Percentiles rank a stretch among this genome's conserved stretches.
Evolutionary conservation across 176 grass and related monocot genomes (phyloP).

Genomic region (Cymbopogon citratus): DNA sequence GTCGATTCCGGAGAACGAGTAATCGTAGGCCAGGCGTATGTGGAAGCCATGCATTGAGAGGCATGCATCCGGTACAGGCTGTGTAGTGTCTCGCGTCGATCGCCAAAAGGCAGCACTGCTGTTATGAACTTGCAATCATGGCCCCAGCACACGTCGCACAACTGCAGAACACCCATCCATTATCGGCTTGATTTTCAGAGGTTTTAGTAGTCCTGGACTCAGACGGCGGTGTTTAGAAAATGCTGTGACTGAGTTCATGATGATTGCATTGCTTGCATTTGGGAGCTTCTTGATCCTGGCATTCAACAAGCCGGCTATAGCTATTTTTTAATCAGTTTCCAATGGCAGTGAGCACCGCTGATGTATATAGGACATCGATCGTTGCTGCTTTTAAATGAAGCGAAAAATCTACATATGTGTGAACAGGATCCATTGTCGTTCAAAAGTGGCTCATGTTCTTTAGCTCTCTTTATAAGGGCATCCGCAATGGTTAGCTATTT

Average conservation of each 20-base stretch:
- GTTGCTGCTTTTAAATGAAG: background rate
- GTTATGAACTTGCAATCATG: constrained; percentile 34
- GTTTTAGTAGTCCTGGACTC: background rate
- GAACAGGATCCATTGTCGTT: background rate
- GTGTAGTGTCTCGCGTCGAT: no score
- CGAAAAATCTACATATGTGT: background rate
- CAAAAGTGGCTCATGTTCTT: background rate
- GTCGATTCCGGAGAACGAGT: no score
- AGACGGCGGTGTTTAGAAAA: background rate
- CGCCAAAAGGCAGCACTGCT: no score
- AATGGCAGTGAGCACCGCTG: background rate
- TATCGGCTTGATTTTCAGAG: background rate
- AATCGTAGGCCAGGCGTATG: no score
- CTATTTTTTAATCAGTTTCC: background rate
- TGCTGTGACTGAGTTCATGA: background rate
- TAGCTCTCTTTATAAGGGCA: no score
- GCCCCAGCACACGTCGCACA: background rate
- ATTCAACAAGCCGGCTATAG: background rate
- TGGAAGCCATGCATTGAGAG: no score
- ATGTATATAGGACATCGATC: background rate
- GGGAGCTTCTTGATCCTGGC: background rate
- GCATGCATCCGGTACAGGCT: no score
- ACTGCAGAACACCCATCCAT: background rate
- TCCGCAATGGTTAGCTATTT: no score
- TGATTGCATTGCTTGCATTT: background rate